These are phyloP conservation scores for Angophora floribunda DNA, from an alignment of 345 rosid species.

Conservation along the genomic window DNA sequence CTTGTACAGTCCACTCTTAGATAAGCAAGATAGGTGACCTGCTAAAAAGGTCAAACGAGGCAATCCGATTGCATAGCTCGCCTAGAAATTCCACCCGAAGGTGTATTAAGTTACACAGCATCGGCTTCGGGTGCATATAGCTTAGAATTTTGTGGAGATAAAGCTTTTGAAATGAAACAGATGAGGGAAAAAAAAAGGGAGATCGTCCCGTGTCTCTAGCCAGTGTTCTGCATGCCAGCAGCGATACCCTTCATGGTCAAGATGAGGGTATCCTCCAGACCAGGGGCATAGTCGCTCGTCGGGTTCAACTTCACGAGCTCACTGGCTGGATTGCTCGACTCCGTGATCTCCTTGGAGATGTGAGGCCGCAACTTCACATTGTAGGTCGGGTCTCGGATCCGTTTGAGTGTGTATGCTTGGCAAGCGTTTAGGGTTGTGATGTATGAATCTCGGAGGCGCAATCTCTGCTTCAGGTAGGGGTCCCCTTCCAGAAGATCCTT, in stretches of 20 bases:
- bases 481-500: conserved; percentile 95
- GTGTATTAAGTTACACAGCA: neutral
- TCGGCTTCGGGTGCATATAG: neutral
- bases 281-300: conserved; percentile 79
- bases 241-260: conserved; percentile 99
- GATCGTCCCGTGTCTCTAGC: conserved; percentile 16
- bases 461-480: conserved; percentile 91
- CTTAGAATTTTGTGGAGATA: neutral
- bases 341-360: conserved; percentile 70
- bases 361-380: conserved; percentile 68
- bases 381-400: conserved; percentile 81
- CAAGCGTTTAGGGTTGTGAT: conserved; percentile 92
- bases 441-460: conserved; percentile 85
- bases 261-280: conserved; percentile 96
- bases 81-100: neutral
- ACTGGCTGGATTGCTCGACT: conserved; percentile 59
- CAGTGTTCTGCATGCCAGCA: conserved; percentile 93
- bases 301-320: conserved; percentile 82
- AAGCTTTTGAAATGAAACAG: neutral
- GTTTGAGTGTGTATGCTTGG: conserved; percentile 93
- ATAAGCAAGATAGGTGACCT: neutral
- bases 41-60: neutral
- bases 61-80: neutral
- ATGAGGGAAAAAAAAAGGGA: neutral
- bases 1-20: neutral